Conservation (phyloP, 2,329 filamentous ascomycete genomes). For the Aspergillus costaricaensis region DNA sequence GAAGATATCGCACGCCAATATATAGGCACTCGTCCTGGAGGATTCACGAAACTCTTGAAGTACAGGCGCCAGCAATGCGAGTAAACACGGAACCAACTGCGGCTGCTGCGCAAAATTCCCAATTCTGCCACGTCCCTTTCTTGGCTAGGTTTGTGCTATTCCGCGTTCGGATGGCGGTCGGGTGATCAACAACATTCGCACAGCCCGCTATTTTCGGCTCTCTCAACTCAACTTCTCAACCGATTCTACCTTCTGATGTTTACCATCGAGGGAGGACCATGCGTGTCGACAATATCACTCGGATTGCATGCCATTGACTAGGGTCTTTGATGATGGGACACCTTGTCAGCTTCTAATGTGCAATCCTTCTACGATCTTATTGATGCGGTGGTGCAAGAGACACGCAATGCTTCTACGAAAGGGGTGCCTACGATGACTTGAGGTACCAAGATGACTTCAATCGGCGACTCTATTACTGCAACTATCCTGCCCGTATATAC, state of each 20-base stretch:
- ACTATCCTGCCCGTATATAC: neutral
- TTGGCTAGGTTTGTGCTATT: constrained; percentile 16
- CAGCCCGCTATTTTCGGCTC: constrained; percentile 11
- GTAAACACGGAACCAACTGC: constrained; percentile 13
- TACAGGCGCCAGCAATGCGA: neutral
- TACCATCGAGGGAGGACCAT: no score
- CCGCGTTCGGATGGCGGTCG: constrained; percentile 23
- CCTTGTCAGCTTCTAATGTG: neutral
- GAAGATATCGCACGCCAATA: neutral
- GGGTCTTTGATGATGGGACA: neutral
- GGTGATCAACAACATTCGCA: constrained; percentile 14
- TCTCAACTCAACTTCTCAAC: neutral
- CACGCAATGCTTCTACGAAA: neutral
- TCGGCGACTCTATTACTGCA: neutral
- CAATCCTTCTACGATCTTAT: no score
- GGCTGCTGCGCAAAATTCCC: constrained; percentile 10
- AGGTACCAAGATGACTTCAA: neutral
- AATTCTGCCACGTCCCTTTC: constrained; percentile 30
- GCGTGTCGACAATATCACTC: neutral
- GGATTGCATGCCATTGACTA: neutral
- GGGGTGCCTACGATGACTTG: neutral
- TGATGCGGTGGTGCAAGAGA: neutral
- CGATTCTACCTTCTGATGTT: neutral
- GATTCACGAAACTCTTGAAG: neutral
- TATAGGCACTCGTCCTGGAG: neutral